These are phyloP conservation scores for Aspergillus panamensis DNA, from an alignment of 495 filamentous ascomycete species.

Conservation along the genomic window DNA sequence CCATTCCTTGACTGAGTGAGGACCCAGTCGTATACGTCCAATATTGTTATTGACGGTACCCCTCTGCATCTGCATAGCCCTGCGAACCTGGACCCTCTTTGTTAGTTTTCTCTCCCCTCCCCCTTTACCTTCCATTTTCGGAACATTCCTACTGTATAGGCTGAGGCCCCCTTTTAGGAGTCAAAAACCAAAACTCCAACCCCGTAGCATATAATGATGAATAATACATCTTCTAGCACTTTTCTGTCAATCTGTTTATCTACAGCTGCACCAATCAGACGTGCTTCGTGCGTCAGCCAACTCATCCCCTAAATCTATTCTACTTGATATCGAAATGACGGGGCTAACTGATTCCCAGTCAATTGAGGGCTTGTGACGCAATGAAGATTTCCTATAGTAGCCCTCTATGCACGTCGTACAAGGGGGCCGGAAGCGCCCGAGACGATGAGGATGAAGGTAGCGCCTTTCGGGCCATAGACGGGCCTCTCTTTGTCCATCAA, in stretches of 20 bases:
- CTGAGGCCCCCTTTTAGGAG: background rate
- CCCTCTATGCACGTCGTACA: conserved; percentile 27
- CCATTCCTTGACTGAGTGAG: background rate
- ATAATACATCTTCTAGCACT: conserved; percentile 1
- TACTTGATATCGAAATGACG: conserved; percentile 1
- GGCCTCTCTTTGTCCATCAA: background rate
- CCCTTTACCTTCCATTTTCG: background rate
- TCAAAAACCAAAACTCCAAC: background rate
- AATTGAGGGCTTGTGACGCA: conserved; percentile 19
- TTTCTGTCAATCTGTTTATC: conserved; percentile 1
- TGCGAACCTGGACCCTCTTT: background rate
- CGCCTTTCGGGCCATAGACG: conserved; percentile 17
- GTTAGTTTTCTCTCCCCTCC: background rate
- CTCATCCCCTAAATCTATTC: background rate
- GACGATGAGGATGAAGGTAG: conserved; percentile 5
- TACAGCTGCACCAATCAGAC: background rate
- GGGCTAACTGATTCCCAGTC: conserved; percentile 9
- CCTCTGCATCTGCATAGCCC: background rate
- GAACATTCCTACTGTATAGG: background rate
- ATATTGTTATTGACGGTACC: background rate
- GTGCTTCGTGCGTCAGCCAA: conserved; percentile 7
- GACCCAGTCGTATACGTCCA: background rate
- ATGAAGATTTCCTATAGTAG: conserved; percentile 12
- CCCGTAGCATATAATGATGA: background rate
- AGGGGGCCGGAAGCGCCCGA: conserved; percentile 19